phyloP scores from a whole-genome alignment of 768 basidiomycete species.

The Cyclocybe aegerita region DNA sequence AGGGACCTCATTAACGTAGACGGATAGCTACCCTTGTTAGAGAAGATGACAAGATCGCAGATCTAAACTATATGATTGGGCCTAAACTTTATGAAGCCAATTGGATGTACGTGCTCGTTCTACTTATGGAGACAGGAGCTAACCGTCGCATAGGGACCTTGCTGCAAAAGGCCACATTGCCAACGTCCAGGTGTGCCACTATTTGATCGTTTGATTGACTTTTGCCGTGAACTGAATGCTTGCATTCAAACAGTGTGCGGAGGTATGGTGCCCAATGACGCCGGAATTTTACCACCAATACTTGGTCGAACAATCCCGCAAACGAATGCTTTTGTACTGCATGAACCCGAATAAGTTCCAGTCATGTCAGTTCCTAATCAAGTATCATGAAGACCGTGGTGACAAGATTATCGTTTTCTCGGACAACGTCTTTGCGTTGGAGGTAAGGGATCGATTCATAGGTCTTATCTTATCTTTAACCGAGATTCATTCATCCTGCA shows the following conservation, averaged over 20 bases:
- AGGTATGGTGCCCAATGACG: slow-evolving; percentile 99
- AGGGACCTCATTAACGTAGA: background rate
- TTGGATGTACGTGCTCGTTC: slow-evolving; percentile 70
- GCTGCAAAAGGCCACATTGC: slow-evolving; percentile 99
- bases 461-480: slow-evolving; percentile 1
- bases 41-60: slow-evolving; percentile 98
- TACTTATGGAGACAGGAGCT: slow-evolving; percentile 8
- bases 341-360: slow-evolving; percentile 99
- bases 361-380: slow-evolving; percentile 97
- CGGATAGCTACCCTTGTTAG: slow-evolving; percentile 89
- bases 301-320: slow-evolving; percentile 86
- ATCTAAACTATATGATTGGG: slow-evolving; percentile 98
- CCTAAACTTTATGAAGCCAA: slow-evolving; percentile 99
- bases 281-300: slow-evolving; percentile 99
- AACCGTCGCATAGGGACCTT: slow-evolving; percentile 60
- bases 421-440: slow-evolving; percentile 95
- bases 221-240: slow-evolving; percentile 2
- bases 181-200: slow-evolving; percentile 85
- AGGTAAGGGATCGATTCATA: slow-evolving; percentile 50
- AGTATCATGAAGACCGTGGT: slow-evolving; percentile 95
- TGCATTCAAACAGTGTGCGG: slow-evolving; percentile 72
- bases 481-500: slow-evolving; percentile 24
- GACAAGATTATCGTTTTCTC: slow-evolving; percentile 99
- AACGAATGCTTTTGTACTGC: slow-evolving; percentile 95
- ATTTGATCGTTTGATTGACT: background rate